Evolutionary conservation across 2,329 filamentous ascomycete species (phyloP).

Genomic region (Penicillium sp.): DNA sequence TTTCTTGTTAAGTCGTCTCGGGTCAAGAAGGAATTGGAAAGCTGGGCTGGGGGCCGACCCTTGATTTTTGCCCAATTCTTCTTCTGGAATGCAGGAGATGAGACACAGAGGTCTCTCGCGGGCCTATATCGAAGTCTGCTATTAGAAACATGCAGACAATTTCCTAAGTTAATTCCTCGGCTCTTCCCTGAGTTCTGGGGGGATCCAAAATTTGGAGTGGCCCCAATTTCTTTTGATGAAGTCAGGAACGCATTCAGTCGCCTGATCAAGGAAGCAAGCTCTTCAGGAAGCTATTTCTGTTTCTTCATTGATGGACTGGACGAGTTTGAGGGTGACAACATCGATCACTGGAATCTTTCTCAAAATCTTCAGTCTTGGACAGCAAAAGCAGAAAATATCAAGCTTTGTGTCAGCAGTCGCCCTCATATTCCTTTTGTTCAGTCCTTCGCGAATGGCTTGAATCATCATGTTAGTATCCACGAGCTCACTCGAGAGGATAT

Average conservation of each 20-base stretch:
- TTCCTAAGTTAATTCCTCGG: constrained; percentile 30
- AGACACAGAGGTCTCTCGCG: constrained; percentile 42
- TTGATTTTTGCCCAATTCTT: constrained; percentile 40
- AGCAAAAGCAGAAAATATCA: background rate
- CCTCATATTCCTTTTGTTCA: background rate
- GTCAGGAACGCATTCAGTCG: background rate
- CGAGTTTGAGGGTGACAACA: constrained; percentile 17
- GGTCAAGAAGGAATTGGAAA: constrained; percentile 27
- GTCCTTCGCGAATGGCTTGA: background rate
- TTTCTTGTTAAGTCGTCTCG: constrained; percentile 33
- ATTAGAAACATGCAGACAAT: constrained; percentile 34
- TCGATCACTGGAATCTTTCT: constrained; percentile 8
- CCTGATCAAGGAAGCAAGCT: background rate
- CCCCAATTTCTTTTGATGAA: background rate
- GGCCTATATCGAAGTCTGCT: constrained; percentile 42
- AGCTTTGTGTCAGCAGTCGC: background rate
- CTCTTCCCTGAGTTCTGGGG: constrained; percentile 6
- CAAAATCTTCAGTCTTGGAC: constrained; percentile 4
- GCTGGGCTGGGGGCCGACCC: constrained; percentile 35
- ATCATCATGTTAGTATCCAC: background rate
- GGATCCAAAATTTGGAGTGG: too few relatives aligned
- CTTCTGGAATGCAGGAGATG: constrained; percentile 43
- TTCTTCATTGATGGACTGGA: constrained; percentile 23
- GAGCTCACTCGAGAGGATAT: background rate
- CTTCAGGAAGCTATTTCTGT: constrained; percentile 11